Percentiles rank a stretch among this genome's conserved stretches.
Evolutionary conservation across 2,329 filamentous ascomycete species (phyloP).

Genomic region (Didymella lethalis): DNA sequence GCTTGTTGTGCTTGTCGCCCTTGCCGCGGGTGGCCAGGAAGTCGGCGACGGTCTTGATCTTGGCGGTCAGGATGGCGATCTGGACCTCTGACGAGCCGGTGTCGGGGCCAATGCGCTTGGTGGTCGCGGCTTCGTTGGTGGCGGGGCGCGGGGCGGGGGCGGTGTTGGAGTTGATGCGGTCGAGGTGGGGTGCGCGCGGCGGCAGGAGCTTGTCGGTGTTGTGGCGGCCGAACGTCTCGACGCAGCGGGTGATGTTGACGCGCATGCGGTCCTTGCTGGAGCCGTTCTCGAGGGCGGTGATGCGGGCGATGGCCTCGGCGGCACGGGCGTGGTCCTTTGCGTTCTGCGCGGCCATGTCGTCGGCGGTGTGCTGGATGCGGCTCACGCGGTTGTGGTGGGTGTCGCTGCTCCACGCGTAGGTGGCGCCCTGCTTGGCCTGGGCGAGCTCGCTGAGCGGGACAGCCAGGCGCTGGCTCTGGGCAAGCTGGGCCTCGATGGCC

Average conservation of each 20-base stretch:
- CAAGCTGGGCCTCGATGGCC: constrained; percentile 72
- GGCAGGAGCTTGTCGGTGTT: constrained; percentile 77
- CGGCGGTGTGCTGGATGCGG: constrained; percentile 22
- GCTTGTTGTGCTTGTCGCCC: constrained; percentile 93
- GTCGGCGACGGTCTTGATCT: constrained; percentile 83
- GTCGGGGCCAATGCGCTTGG: constrained; percentile 80
- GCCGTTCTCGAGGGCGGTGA: constrained; percentile 78
- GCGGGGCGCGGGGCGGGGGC: constrained; percentile 55
- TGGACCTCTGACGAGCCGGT: constrained; percentile 98
- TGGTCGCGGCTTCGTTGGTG: constrained; percentile 39
- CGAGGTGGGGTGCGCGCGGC: constrained; percentile 62
- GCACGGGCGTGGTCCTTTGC: constrained; percentile 68
- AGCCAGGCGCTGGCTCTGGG: constrained; percentile 73
- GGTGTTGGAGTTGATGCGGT: constrained; percentile 56
- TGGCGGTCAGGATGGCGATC: constrained; percentile 91
- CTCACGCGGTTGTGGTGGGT: constrained; percentile 9
- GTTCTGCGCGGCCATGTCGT: constrained; percentile 36
- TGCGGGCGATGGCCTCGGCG: constrained; percentile 77
- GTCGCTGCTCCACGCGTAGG: constrained; percentile 19
- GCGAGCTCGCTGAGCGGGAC: constrained; percentile 56
- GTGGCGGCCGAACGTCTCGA: constrained; percentile 90
- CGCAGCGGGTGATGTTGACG: constrained; percentile 82
- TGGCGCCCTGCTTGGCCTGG: constrained; percentile 1
- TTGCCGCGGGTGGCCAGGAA: constrained; percentile 74
- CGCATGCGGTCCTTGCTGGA: constrained; percentile 80